These are phyloP conservation scores for Russula lepida DNA, from an alignment of 768 basidiomycete species.

Conservation along the genomic window DNA sequence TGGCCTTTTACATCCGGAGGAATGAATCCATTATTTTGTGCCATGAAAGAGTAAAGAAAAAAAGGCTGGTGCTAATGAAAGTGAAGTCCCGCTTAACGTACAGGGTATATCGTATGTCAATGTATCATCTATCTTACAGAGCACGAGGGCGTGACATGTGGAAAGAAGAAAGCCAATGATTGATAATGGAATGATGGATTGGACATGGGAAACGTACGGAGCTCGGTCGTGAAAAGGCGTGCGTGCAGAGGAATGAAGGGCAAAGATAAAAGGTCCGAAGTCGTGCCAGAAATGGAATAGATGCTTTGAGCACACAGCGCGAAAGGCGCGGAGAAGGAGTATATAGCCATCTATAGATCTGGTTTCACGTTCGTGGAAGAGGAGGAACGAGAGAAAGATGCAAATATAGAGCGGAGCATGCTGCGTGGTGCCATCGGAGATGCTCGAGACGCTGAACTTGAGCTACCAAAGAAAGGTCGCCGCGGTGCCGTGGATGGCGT, in stretches of 20 bases:
- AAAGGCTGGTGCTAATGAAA: not conserved
- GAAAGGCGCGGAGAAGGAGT: not conserved
- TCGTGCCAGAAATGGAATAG: constrained; percentile 1
- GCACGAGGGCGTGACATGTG: constrained; percentile 1
- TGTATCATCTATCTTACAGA: constrained; percentile 1
- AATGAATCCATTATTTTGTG: not conserved
- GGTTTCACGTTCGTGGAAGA: constrained; percentile 2
- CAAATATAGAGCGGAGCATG: constrained; percentile 15
- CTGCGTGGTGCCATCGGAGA: constrained; percentile 5
- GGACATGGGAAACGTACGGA: constrained; percentile 10
- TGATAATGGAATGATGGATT: constrained; percentile 5
- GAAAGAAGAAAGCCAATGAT: constrained; percentile 2
- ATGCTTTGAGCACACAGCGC: not conserved
- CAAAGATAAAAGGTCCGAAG: not conserved
- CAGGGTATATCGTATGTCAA: constrained; percentile 15
- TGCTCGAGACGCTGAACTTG: not conserved
- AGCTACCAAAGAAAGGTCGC: not conserved
- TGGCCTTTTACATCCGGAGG: not conserved
- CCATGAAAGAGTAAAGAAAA: not conserved
- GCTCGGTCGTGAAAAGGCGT: not conserved
- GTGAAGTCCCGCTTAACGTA: constrained; percentile 5
- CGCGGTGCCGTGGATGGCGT: not conserved
- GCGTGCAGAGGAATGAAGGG: not conserved
- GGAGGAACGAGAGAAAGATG: constrained; percentile 10
- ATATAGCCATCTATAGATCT: not conserved